These are phyloP conservation scores for Fusarium gaditjirri DNA, from an alignment of 2,329 filamentous ascomycete species.

Conservation along the genomic window DNA sequence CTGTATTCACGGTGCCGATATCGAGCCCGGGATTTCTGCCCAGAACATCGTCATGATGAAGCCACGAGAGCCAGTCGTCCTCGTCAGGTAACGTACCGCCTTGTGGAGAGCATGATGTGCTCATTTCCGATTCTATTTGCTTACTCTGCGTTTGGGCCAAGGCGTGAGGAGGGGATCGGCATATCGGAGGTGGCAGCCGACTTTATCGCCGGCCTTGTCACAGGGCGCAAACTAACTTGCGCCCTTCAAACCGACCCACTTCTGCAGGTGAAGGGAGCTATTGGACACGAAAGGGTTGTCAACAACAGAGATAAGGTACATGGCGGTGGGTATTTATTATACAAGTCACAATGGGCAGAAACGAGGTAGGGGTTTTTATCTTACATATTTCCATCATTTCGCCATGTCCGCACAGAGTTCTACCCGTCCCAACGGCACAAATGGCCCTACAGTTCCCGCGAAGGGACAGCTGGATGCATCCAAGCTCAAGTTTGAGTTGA, in stretches of 20 bases:
- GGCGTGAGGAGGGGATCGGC: neutral
- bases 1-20: neutral
- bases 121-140: neutral
- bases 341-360: rapidly evolving
- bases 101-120: rapidly evolving
- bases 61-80: neutral
- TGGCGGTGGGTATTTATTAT: neutral
- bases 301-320: neutral
- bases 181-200: neutral
- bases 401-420: neutral
- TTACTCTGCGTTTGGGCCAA: neutral
- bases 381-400: rapidly evolving
- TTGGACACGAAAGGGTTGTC: neutral
- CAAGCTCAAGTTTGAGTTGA: neutral
- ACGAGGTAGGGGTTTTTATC: rapidly evolving
- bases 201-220: neutral
- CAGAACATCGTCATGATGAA: neutral
- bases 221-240: neutral
- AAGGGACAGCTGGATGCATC: neutral
- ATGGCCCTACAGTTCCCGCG: rapidly evolving
- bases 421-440: neutral
- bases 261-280: neutral
- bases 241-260: neutral
- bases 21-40: rapidly evolving
- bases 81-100: rapidly evolving